Evolutionary conservation across 148 eudicot genomes (phyloP).

Genomic region (Talinum fruticosum): DNA sequence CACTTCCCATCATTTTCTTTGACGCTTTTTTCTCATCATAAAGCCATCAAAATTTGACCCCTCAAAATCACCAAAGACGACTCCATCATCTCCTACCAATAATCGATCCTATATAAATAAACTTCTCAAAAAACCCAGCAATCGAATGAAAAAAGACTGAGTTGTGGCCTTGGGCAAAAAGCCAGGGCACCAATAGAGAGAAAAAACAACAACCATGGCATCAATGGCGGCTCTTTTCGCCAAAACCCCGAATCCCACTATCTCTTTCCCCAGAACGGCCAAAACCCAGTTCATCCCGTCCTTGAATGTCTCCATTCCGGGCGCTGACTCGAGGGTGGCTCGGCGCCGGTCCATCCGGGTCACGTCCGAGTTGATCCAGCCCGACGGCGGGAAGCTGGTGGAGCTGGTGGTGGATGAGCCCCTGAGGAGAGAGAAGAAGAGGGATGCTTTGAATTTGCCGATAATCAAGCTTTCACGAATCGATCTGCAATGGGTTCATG

Average conservation of each 20-base stretch:
- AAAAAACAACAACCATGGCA: slow-evolving; percentile 38
- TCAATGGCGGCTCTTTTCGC: slow-evolving; percentile 44
- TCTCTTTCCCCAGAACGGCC: neutral
- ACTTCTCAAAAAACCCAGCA: neutral
- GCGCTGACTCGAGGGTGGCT: slow-evolving; percentile 1
- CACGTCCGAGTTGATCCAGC: slow-evolving; percentile 52
- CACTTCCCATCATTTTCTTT: neutral
- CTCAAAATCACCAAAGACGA: neutral
- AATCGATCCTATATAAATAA: no score
- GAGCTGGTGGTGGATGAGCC: slow-evolving; percentile 44
- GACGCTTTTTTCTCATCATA: neutral
- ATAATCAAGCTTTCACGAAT: slow-evolving; percentile 48
- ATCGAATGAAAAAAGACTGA: neutral
- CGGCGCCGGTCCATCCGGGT: slow-evolving; percentile 3
- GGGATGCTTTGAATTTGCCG: slow-evolving; percentile 37
- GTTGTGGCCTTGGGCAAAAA: slow-evolving; percentile 22
- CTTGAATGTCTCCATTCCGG: slow-evolving; percentile 18
- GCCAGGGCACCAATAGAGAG: neutral
- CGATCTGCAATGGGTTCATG: slow-evolving; percentile 89
- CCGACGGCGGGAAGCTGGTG: slow-evolving; percentile 79
- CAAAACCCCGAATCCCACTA: slow-evolving; percentile 17
- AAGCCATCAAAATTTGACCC: neutral
- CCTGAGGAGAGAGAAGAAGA: slow-evolving; percentile 27
- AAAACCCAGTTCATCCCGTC: slow-evolving; percentile 27
- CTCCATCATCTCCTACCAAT: no score